Evolutionary conservation across 2,329 filamentous ascomycete species (phyloP).

Genomic region (Phialocephala sp.): DNA sequence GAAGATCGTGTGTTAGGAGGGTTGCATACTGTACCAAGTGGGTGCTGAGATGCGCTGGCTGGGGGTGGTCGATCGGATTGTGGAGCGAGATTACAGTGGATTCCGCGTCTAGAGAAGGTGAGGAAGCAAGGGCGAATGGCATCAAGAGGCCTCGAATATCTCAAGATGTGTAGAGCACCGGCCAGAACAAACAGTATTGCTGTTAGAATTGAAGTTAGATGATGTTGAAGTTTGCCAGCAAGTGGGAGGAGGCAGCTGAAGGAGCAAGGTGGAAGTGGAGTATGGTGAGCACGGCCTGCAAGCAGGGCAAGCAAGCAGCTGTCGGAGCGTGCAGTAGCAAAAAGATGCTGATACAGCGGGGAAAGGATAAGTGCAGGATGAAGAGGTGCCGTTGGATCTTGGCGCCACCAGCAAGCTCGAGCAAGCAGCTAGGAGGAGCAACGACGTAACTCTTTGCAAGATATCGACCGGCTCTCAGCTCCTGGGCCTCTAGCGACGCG

Average conservation of each 20-base stretch:
- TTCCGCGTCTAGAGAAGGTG: slow-evolving; percentile 31
- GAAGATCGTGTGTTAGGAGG: slow-evolving; percentile 32
- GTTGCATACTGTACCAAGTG: slow-evolving; percentile 38
- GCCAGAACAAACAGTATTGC: slow-evolving; percentile 6
- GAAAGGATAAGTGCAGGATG: slow-evolving; percentile 18
- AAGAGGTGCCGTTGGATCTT: slow-evolving; percentile 6
- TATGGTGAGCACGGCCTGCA: slow-evolving; percentile 21
- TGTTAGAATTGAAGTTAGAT: slow-evolving; percentile 17
- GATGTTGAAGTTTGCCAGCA: slow-evolving; percentile 14
- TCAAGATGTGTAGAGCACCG: slow-evolving; percentile 11
- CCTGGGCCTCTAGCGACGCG: slow-evolving; percentile 4
- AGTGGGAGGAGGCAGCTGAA: slow-evolving; percentile 10
- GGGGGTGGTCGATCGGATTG: slow-evolving; percentile 40
- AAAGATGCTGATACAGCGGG: slow-evolving; percentile 24
- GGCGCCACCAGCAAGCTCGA: slow-evolving; percentile 3
- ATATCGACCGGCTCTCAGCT: slow-evolving; percentile 6
- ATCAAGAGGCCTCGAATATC: slow-evolving; percentile 15
- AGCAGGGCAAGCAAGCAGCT: slow-evolving; percentile 15
- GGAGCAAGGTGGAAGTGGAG: neutral
- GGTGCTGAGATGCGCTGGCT: slow-evolving; percentile 38
- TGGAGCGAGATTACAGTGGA: slow-evolving; percentile 44
- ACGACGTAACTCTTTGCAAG: slow-evolving; percentile 3
- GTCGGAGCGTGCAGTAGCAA: slow-evolving; percentile 21
- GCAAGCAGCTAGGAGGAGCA: neutral
- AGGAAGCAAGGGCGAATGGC: slow-evolving; percentile 37